Evolutionary conservation across 2,329 filamentous ascomycete genomes (phyloP), one percentile per base, ranked within the genome.

Genomic region (Intubia oerlemansii): DNA sequence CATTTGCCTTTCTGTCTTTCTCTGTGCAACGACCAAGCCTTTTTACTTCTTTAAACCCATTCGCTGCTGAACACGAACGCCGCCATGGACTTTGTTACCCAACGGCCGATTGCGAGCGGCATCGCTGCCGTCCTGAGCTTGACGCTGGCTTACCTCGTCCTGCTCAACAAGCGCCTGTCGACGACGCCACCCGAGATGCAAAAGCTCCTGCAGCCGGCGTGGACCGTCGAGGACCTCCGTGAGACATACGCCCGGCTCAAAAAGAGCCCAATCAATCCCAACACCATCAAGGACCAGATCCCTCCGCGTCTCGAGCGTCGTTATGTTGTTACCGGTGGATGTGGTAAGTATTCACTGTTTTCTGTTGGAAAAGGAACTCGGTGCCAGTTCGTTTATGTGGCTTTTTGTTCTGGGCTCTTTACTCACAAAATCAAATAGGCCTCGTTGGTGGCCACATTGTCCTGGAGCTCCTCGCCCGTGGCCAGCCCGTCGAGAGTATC

Each of bases 361-460:
- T 15, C 5, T 24, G 7, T n/a, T n/a, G n/a, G n/a, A n/a, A n/a
- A n/a, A n/a, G n/a, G n/a, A n/a, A n/a, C n/a, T n/a, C 11, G 8
- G 5, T 18, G 4, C 11, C 17, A 13, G 4, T 17, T 9, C 9
- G 4, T 11, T 3, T 4, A 6, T 28, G 4, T 20, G 16, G 5
- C 22, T 24, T 10, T 18, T 12, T 4, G 11, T 16, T 18, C 4
- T 26, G 17, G 8, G 8, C 9, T 10, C 15, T 5, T 26, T 15
- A n/a, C 28, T 28, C 2, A 28, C 28, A 20, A 5, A n/a, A 21
- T 21, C 8, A 21, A 21, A 21, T 21, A 21, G 19, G 19, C 19
- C 36, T 42, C 3, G 56, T 62, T 10, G 58, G 59, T 3, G 53
- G 55, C 14, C 53, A 53, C 44, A 52, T 62, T 19, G 47, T 59